These are phyloP conservation scores for Tricholoma terreum DNA, from an alignment of 768 basidiomycete species.

Conservation along the genomic window DNA sequence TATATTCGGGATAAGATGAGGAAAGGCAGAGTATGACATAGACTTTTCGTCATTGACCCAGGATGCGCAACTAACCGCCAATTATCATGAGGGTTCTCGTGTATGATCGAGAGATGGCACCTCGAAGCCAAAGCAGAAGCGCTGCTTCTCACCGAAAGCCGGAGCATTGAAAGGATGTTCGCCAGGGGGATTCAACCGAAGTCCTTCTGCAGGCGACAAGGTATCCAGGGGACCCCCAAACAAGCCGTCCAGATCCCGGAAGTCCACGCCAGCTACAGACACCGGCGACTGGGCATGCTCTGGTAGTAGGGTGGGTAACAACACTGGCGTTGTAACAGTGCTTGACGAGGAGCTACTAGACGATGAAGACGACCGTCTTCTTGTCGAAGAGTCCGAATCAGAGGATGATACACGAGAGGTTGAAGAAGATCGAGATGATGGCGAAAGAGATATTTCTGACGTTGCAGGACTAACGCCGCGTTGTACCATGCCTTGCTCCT, in stretches of 20 bases:
- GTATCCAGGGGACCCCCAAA: not conserved
- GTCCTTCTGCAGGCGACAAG: no score
- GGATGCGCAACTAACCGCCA: not conserved
- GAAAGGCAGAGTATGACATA: not conserved
- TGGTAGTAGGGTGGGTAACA: not conserved
- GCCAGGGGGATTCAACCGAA: not conserved
- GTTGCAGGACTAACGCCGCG: constrained; percentile 9
- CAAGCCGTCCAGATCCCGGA: not conserved
- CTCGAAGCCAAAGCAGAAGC: not conserved
- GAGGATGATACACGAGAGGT: constrained; percentile 9
- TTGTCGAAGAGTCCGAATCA: constrained; percentile 5
- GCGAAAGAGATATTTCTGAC: constrained; percentile 7
- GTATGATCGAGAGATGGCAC: not conserved
- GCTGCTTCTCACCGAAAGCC: not conserved
- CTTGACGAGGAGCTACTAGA: constrained; percentile 12
- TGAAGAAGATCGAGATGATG: constrained; percentile 10
- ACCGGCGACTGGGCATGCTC: not conserved
- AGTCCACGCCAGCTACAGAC: constrained; percentile 9
- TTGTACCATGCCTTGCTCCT: constrained; percentile 10
- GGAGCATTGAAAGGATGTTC: not conserved
- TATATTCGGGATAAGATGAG: no score
- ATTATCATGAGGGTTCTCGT: not conserved
- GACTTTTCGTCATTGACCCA: not conserved
- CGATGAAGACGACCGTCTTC: constrained; percentile 15
- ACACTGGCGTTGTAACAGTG: constrained; percentile 11